Evolutionary conservation across 2,329 filamentous ascomycete species (phyloP), one percentile per base, ranked within the genome.

Genomic region (Aaosphaeria pasadenensis): DNA sequence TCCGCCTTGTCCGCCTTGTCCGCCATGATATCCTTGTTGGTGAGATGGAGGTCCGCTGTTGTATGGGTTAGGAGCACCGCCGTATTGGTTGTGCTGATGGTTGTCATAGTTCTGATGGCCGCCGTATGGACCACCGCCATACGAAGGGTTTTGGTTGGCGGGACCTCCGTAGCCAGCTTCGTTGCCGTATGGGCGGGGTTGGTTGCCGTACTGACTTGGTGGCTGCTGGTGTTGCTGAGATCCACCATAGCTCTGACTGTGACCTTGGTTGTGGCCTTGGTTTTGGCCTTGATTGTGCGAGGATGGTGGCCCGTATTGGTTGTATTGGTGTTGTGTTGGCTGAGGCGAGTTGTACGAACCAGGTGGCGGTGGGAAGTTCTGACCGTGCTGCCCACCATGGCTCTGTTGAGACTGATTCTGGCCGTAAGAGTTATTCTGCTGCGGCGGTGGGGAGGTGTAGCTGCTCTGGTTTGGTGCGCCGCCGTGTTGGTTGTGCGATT

Each of bases 11-110:
- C 39, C 39, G 2, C 28, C 11, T 24, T 41, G 39, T 24, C 39
- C 39, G 24, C 28, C 7, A 41, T 24, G 7, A 24, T 41, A 17
- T 28, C 28, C 11, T 24, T 41, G 39, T 9, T 24, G 11, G 39
- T 24, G 11, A 3, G 39, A 32, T 7, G 45, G 24, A 17, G 11
- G 13, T 28, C 39, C 39, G 24, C 4, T 11, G 39, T 28, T 41
- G 11, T 41, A 17, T 24, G 11, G 39, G 9, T 41, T 11, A 11
- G 39, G 39, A 9, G 39, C 17, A 24, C 39, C 39, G 11, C 47
- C 46, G 35, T 48, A 48, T 13, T 45, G 42, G 49, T 64, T 62
- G 49, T 66, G 62, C 45, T 66, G 57, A 47, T 66, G 63, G 44
- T 64, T 60, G 33, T 62, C 63, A 43, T 67, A 63, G 48, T 61